Percentiles rank a stretch among this genome's conserved stretches.
Evolutionary conservation across 306 rosid species (phyloP).

Genomic region (Dicorynia guianensis): DNA sequence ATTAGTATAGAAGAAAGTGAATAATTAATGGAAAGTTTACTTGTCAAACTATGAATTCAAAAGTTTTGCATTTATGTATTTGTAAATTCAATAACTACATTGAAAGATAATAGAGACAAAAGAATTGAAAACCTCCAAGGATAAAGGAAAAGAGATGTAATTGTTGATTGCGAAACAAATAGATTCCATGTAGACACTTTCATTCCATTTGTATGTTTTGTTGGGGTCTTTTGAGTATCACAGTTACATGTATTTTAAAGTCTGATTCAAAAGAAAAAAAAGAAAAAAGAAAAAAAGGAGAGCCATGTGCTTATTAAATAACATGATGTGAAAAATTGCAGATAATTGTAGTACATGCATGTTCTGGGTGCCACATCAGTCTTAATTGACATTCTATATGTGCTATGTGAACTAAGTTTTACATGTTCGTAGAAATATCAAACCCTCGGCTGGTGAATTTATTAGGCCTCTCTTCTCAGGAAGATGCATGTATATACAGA

Average conservation of each 20-base stretch:
- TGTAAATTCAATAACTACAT: too few species aligned
- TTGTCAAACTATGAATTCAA: neutral
- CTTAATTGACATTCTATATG: neutral
- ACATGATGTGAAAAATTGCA: constrained; percentile 12
- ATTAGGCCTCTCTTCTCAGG: constrained; percentile 19
- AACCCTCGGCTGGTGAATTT: constrained; percentile 1
- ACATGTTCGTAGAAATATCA: neutral
- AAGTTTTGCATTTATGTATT: neutral
- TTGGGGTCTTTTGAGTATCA: neutral
- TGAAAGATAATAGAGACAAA: neutral
- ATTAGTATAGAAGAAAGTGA: neutral
- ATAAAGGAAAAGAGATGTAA: neutral
- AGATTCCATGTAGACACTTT: constrained; percentile 13
- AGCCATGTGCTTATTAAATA: neutral
- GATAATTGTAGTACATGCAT: constrained; percentile 10
- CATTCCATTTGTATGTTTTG: neutral
- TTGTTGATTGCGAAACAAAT: neutral
- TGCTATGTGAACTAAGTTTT: neutral
- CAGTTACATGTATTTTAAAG: neutral
- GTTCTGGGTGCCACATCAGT: neutral
- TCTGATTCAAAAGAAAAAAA: constrained; percentile 5
- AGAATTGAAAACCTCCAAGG: neutral
- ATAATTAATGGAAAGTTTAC: too few species aligned
- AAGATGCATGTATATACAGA: neutral
- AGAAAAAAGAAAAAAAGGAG: neutral